Evolutionary conservation across 129 eudicot species (phyloP).

Genomic region (Centaurea solstitialis): DNA sequence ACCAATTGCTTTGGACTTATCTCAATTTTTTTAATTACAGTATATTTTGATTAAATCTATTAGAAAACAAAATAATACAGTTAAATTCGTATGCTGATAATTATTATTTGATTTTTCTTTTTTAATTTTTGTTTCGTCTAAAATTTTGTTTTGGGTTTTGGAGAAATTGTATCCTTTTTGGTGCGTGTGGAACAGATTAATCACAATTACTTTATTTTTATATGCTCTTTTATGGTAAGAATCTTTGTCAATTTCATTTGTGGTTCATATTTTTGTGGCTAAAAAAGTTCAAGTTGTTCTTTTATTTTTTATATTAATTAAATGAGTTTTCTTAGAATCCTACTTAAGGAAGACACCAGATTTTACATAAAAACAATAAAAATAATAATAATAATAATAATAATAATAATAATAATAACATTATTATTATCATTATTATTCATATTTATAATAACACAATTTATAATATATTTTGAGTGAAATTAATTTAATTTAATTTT

Average conservation of each 20-base stretch:
- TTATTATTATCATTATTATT: too few relatives aligned
- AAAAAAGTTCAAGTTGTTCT: too few relatives aligned
- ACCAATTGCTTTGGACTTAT: neutral
- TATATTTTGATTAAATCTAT: neutral
- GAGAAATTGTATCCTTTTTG: neutral
- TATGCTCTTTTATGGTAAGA: neutral
- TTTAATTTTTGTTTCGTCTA: too few relatives aligned
- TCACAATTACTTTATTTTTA: neutral
- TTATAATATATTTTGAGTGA: too few relatives aligned
- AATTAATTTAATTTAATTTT: too few relatives aligned
- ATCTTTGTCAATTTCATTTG: neutral
- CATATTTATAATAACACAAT: too few relatives aligned
- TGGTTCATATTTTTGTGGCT: neutral
- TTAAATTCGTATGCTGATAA: neutral
- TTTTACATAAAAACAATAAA: too few relatives aligned
- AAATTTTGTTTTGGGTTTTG: neutral
- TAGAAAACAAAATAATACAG: neutral
- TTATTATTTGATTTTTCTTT: too few relatives aligned
- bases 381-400: too few relatives aligned
- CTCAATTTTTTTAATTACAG: neutral
- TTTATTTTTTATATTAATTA: too few relatives aligned
- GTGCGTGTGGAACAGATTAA: neutral
- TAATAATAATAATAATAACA: too few relatives aligned
- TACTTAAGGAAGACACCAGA: too few relatives aligned
- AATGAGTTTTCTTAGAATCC: neutral